Base-by-base conservation (phyloP, 305 asterid species). In the Rubia balearica region DNA sequence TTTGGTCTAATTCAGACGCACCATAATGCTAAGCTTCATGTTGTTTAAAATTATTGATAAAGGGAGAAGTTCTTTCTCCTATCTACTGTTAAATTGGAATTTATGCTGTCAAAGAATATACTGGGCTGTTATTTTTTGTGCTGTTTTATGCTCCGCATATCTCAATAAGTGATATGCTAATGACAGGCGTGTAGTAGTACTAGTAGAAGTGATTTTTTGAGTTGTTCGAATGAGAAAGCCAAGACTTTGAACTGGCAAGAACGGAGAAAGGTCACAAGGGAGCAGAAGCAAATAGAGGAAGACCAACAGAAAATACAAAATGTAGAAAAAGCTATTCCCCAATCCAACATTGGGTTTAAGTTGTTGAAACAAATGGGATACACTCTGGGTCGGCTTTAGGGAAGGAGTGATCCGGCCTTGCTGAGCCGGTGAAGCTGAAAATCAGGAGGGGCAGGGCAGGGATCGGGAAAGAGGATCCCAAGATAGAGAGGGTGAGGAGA, bases 291-390 rank as follows among this genome's bases (percentile, higher is more conserved):
- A 77, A 75, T 82, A 5, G 94, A 84, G 67, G 97, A 92, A 81
- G 98, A 92, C 76, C 81, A 73, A 62, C 83, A 76, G 61, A 92
- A 95, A 33, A 59, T 87, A 65, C 89, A 75, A 13, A 92, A 85
- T 71, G 46, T 84, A 70, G 86, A 83, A 69, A 87, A 90, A 6
- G 96, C 95, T 38, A 90, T 92, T 70, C 98, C 97, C 6, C 90
- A 89, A 79, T 86, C 96, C 55, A 92, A 89, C 80, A 89, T 92
- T 61, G 98, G 98, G 67, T 92, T 90, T 85, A 92, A 90, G 81
- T 67, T 92, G 84, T 77, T 92, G 70, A 92, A 92, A 74, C 97
- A 86, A 72, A 92, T 92, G 96, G 98, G 98, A 13, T 92, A 90
- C 78, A 83, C 90, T 73, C 97, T 12, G 96, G 98, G 66, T 83